Evolutionary conservation across 2,329 filamentous ascomycete species (phyloP).

Genomic region (Metarhizium brunneum): DNA sequence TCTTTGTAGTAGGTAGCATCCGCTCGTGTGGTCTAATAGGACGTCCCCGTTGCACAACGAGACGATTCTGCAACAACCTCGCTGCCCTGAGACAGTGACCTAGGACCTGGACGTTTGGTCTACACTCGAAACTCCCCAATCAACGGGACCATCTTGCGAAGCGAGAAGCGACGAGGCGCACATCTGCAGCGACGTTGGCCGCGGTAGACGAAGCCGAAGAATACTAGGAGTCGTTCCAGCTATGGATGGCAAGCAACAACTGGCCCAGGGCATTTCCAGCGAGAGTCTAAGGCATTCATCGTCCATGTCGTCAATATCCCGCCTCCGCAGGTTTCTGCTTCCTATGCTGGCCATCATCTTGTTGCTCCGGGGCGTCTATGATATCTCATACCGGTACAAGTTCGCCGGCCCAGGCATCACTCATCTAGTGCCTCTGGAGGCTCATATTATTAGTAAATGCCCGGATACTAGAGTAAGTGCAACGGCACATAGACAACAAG

Average conservation of each 20-base stretch:
- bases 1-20: background rate
- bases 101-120: too few relatives aligned
- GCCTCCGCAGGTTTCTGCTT: slow-evolving; percentile 4
- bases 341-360: slow-evolving; percentile 1
- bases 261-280: background rate
- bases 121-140: background rate
- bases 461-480: slow-evolving; percentile 63
- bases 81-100: background rate
- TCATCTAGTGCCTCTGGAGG: slow-evolving; percentile 65
- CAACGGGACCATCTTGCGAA: background rate
- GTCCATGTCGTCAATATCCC: slow-evolving; percentile 2
- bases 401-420: background rate
- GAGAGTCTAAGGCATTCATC: background rate
- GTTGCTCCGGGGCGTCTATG: background rate
- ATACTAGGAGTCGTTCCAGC: background rate
- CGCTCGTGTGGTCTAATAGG: background rate
- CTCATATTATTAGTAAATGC: slow-evolving; percentile 96
- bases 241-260: slow-evolving; percentile 4
- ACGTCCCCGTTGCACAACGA: background rate
- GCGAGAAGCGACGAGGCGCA: background rate
- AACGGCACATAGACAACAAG: background rate
- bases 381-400: background rate
- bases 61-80: background rate
- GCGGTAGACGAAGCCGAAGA: background rate
- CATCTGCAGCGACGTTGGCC: background rate